Evolutionary conservation across 164 flowering plant species (phyloP).

Genomic region (Macadamia tetraphylla): DNA sequence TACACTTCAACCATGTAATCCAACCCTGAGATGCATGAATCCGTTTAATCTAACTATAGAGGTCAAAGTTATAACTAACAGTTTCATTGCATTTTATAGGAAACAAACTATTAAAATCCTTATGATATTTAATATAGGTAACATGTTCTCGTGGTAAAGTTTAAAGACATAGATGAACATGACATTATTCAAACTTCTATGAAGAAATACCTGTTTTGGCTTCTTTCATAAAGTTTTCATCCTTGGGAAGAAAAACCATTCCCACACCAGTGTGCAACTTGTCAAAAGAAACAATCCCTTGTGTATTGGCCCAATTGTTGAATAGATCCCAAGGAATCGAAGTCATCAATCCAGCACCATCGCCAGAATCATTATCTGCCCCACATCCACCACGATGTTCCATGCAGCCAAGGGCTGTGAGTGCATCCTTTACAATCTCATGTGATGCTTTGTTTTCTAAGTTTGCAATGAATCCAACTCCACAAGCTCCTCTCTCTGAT

Average conservation of each 20-base stretch:
- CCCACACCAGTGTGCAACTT: slow-evolving; percentile 88
- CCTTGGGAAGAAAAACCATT: slow-evolving; percentile 91
- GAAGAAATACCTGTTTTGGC: slow-evolving; percentile 68
- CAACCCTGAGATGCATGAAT: too few relatives aligned
- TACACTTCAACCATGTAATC: too few relatives aligned
- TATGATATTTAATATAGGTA: too few relatives aligned
- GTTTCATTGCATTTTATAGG: too few relatives aligned
- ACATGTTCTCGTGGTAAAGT: too few relatives aligned
- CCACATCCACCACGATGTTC: slow-evolving; percentile 99
- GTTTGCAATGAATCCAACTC: slow-evolving; percentile 97
- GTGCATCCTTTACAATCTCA: slow-evolving; percentile 74
- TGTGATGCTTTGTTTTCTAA: slow-evolving; percentile 79
- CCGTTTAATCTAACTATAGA: too few relatives aligned
- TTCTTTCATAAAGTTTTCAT: slow-evolving; percentile 46
- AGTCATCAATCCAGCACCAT: slow-evolving; percentile 97
- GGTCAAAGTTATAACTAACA: too few relatives aligned
- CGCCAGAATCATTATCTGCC: slow-evolving; percentile 99
- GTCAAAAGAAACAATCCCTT: slow-evolving; percentile 73
- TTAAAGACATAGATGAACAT: background rate
- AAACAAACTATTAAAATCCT: too few relatives aligned
- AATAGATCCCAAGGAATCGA: slow-evolving; percentile 94
- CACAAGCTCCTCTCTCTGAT: slow-evolving; percentile 98
- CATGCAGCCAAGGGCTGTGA: slow-evolving; percentile 96
- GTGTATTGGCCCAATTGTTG: slow-evolving; percentile 70
- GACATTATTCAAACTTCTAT: slow-evolving; percentile 3